A percentile compares a stretch with the other conserved stretches of the same genome.
These are phyloP conservation scores for Plasmodium berghei DNA, from an alignment of 169 alveolate genomes.

Conservation along the genomic window DNA sequence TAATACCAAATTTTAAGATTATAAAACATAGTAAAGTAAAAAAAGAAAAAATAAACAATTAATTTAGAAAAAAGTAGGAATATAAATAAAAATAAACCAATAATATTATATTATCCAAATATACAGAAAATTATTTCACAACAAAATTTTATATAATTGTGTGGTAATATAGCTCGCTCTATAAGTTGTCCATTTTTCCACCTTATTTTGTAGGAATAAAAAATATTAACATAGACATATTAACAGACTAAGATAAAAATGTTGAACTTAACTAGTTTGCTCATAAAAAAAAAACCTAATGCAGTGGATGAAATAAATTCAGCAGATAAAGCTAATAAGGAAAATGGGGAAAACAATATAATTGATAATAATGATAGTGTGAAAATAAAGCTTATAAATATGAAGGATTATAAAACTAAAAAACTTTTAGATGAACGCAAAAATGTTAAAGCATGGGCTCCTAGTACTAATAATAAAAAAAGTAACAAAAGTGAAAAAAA, in stretches of 20 bases:
- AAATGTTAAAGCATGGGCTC: slow-evolving; percentile 69
- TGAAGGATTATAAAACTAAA: slow-evolving; percentile 75
- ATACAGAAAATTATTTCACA: too few species aligned
- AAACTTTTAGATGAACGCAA: slow-evolving; percentile 62
- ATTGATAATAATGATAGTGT: slow-evolving; percentile 24
- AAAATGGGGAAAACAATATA: slow-evolving; percentile 23
- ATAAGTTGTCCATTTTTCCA: too few species aligned
- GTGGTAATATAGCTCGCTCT: too few species aligned
- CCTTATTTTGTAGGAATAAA: too few species aligned
- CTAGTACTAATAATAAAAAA: slow-evolving; percentile 21
- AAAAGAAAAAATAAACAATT: too few species aligned
- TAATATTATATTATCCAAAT: too few species aligned
- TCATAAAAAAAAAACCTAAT: slow-evolving; percentile 19
- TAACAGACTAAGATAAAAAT: slow-evolving; percentile 3
- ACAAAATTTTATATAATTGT: too few species aligned
- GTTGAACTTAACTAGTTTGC: slow-evolving; percentile 45
- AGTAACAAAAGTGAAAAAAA: slow-evolving; percentile 19
- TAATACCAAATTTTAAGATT: too few species aligned
- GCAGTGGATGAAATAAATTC: neutral
- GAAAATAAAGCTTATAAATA: slow-evolving; percentile 53
- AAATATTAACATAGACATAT: too few species aligned
- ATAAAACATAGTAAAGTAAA: too few species aligned
- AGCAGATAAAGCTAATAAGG: slow-evolving; percentile 16
- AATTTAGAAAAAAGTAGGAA: too few species aligned
- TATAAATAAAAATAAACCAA: too few species aligned